Evolutionary conservation across 129 eudicot species (phyloP).

Genomic region (Chrysanthemum seticuspe): DNA sequence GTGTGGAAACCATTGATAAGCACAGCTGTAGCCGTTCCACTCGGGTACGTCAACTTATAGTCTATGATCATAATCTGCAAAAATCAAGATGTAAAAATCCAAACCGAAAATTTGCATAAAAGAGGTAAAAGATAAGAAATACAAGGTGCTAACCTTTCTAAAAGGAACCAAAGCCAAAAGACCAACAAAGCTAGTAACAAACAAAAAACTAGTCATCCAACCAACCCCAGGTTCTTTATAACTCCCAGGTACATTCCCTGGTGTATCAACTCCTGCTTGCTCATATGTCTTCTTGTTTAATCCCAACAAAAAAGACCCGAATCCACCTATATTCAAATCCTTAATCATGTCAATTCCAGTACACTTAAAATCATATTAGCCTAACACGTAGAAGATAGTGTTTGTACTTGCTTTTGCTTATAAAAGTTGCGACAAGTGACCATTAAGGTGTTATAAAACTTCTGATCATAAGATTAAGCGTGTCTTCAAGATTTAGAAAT

Average conservation of each 20-base stretch:
- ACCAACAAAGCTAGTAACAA: slow-evolving; percentile 80
- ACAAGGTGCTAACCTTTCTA: slow-evolving; percentile 57
- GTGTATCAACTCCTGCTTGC: slow-evolving; percentile 66
- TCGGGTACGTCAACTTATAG: slow-evolving; percentile 77
- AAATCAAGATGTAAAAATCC: not conserved
- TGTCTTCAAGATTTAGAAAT: too few relatives aligned
- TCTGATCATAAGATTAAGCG: too few relatives aligned
- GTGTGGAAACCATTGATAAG: slow-evolving; percentile 96
- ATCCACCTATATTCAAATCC: slow-evolving; percentile 59
- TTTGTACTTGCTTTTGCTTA: too few relatives aligned
- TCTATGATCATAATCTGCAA: slow-evolving; percentile 79
- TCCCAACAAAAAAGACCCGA: slow-evolving; percentile 82
- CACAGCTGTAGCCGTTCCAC: slow-evolving; percentile 98
- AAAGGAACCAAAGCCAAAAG: slow-evolving; percentile 90
- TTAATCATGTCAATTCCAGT: not conserved
- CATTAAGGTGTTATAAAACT: too few relatives aligned
- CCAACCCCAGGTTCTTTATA: slow-evolving; percentile 69
- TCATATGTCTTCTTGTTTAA: slow-evolving; percentile 64
- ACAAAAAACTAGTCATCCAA: slow-evolving; percentile 86
- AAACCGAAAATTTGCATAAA: not conserved
- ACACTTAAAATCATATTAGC: too few relatives aligned
- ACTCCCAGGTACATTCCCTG: slow-evolving; percentile 68
- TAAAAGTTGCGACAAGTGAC: too few relatives aligned
- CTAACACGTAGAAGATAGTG: too few relatives aligned
- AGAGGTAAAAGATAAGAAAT: not conserved